Percentiles rank a stretch among this genome's conserved stretches.
phyloP scores from a whole-genome alignment of 805 yeast genomes.

The Hanseniaspora guilliermondii region DNA sequence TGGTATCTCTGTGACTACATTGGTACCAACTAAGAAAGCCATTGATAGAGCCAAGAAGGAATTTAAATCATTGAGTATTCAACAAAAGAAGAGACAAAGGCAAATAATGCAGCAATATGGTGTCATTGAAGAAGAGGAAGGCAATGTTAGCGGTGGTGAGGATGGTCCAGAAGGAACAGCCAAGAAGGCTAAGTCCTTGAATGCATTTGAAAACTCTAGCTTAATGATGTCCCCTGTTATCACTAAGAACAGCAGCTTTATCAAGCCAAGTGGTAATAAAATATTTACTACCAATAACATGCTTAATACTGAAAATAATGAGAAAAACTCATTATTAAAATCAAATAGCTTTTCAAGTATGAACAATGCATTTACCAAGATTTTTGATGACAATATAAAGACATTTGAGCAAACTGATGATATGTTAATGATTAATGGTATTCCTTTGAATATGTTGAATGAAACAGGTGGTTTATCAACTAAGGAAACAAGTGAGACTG shows the following conservation, averaged over 20 bases:
- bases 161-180: neutral
- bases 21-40: slow-evolving; percentile 77
- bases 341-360: neutral
- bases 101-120: slow-evolving; percentile 10
- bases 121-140: slow-evolving; percentile 2
- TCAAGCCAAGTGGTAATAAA: neutral
- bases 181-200: neutral
- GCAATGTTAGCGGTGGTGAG: neutral
- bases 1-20: slow-evolving; percentile 81
- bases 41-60: slow-evolving; percentile 30
- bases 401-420: slow-evolving; percentile 26
- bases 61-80: neutral
- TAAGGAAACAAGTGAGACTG: neutral
- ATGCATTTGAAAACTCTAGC: neutral
- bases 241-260: neutral
- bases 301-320: neutral
- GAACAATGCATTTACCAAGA: neutral
- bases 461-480: slow-evolving; percentile 54
- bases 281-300: neutral
- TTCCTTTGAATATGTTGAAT: slow-evolving; percentile 58
- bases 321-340: neutral
- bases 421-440: slow-evolving; percentile 51
- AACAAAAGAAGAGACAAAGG: slow-evolving; percentile 1
- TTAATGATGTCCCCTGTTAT: neutral
- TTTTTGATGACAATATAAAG: slow-evolving; percentile 21